These are phyloP conservation scores for Aureobasidium musti DNA, from an alignment of 2,329 filamentous ascomycete genomes.

Conservation along the genomic window DNA sequence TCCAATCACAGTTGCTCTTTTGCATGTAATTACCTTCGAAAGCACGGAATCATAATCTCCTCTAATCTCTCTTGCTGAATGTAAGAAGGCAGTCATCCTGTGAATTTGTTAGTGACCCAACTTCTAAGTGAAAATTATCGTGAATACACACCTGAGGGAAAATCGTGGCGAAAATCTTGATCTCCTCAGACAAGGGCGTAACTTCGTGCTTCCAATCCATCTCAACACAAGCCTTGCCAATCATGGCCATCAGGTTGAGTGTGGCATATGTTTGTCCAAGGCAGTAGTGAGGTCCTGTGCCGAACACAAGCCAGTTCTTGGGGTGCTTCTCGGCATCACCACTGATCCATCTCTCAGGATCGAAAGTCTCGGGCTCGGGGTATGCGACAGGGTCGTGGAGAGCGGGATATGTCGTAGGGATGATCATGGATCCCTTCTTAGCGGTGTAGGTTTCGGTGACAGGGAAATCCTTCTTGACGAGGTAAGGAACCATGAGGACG, in stretches of 20 bases:
- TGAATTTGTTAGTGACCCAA: background rate
- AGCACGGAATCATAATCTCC: slow-evolving; percentile 5
- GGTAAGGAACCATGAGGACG: slow-evolving; percentile 94
- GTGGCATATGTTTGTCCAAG: slow-evolving; percentile 90
- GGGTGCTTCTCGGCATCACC: slow-evolving; percentile 86
- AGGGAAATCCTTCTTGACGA: slow-evolving; percentile 93
- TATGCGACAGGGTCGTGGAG: slow-evolving; percentile 93
- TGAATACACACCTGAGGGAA: slow-evolving; percentile 78
- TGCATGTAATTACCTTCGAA: background rate
- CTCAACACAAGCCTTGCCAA: slow-evolving; percentile 74
- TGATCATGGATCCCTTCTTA: slow-evolving; percentile 92
- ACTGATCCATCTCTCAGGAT: slow-evolving; percentile 87
- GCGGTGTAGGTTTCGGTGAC: slow-evolving; percentile 87
- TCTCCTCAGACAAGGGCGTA: slow-evolving; percentile 83
- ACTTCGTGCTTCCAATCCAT: slow-evolving; percentile 83
- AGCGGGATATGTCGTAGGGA: slow-evolving; percentile 86
- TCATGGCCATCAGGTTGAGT: slow-evolving; percentile 82
- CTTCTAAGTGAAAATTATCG: too few relatives aligned
- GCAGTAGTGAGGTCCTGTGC: slow-evolving; percentile 88
- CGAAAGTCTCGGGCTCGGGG: slow-evolving; percentile 81
- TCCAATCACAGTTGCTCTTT: slow-evolving; percentile 12
- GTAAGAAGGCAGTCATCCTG: slow-evolving; percentile 31
- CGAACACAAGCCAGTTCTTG: slow-evolving; percentile 98
- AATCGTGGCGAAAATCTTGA: slow-evolving; percentile 97
- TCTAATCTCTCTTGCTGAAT: slow-evolving; percentile 29